Base-by-base conservation (phyloP, 306 rosid species). In the Rosa persica region DNA sequence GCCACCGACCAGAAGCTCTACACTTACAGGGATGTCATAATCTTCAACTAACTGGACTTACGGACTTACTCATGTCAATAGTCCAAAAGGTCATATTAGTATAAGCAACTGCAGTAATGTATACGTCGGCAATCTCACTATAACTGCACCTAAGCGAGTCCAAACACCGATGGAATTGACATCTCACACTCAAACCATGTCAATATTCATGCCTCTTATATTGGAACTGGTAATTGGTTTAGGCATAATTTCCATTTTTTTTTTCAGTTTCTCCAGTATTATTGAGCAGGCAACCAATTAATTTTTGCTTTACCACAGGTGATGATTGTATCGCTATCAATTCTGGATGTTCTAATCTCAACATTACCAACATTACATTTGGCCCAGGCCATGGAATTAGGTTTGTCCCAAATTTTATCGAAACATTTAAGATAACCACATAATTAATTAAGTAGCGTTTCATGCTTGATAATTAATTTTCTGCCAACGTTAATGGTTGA, bases 351-450 rank as follows among this genome's bases (percentile, higher is more conserved):
- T 52, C 72, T 38, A 12, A 76, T 30, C 8, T 86, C 42, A 67
- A 74, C 61, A 20, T 88, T 39, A 57, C 71, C 10, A 23, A 57
- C 42, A 71, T 89, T 30, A 34, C 64, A 0, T 88, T 90, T 12
- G 94, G 91, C 62, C 90, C 90, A 0, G 86, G 85, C 47, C 91
- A 90, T 17, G 93, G 91, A 67, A 90, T 90, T 49, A 90, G 89
- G 93, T 89, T 58, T 47, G 68, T 52, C 60, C 58, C 67, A 51
- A 66, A 22, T 10, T 51, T 17, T 51, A 49, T 20, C 55, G 20
- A 51, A 51, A 51, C 22, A 19, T 48, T 48, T 12, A 47, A 12
- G 52, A 44, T 48, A 8, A 40, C 43, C 34, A 30, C 34, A 30
- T 40, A 40, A 40, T 30, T 30, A 44, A 44, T 48, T 48, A 12